Percentiles rank a stretch among this genome's conserved stretches.
Evolutionary conservation across 352 stramenopile species (phyloP).

Genomic region (Elongisporangium undulatum): DNA sequence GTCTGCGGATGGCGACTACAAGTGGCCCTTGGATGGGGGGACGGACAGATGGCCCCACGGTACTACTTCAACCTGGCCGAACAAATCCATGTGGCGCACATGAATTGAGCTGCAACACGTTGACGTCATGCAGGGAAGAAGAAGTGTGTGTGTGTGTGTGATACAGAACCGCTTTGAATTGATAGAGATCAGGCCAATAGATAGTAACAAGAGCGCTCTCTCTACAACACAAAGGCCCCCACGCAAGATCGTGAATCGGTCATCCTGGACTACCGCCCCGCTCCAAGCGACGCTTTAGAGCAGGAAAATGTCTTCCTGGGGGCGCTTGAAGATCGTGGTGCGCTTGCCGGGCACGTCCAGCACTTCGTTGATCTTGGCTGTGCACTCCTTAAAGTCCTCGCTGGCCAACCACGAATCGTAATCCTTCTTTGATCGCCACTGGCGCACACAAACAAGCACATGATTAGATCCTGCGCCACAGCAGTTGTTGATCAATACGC

Average conservation of each 20-base stretch:
- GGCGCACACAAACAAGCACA: constrained; percentile 4
- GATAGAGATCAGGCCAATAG: neutral
- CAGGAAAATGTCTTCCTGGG: constrained; percentile 84
- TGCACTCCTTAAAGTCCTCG: constrained; percentile 79
- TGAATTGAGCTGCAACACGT: neutral
- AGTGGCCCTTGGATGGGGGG: neutral
- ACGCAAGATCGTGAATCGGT: too few relatives aligned
- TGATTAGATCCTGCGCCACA: neutral
- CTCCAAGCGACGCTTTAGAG: constrained; percentile 26
- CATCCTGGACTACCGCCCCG: too few relatives aligned
- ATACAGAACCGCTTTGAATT: neutral
- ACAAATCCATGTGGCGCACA: neutral
- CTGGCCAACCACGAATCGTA: constrained; percentile 76
- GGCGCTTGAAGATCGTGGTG: constrained; percentile 79
- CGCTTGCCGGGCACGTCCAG: constrained; percentile 83
- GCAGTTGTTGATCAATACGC: neutral
- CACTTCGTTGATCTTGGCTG: constrained; percentile 81
- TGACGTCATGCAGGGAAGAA: neutral
- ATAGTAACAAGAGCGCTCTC: neutral
- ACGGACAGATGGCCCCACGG: neutral
- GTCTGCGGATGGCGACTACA: neutral
- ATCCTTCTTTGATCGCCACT: constrained; percentile 81
- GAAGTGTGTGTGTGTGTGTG: neutral
- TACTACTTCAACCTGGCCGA: neutral
- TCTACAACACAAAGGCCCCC: neutral